Percentiles rank a stretch among this genome's conserved stretches.
Conservation (phyloP, 805 yeast species). For the Yamadazyma tumulicola region DNA sequence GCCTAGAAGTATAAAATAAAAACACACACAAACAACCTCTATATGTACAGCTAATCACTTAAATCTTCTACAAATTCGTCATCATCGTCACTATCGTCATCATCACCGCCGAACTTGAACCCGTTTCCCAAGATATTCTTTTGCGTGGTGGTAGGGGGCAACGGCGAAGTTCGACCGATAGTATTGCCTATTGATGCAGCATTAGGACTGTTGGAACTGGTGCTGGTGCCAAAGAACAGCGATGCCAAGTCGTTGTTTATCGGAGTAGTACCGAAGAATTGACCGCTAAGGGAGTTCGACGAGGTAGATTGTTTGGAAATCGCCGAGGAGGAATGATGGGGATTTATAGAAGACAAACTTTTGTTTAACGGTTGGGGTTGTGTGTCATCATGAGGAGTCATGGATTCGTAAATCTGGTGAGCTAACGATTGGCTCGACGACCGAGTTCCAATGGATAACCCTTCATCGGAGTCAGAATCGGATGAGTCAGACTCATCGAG, state of each 20-base stretch:
- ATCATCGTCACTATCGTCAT: slow-evolving; percentile 35
- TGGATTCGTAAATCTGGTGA: slow-evolving; percentile 33
- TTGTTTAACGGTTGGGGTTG: slow-evolving; percentile 4
- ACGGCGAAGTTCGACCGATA: slow-evolving; percentile 39
- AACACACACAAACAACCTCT: too few relatives aligned
- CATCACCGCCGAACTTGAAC: slow-evolving; percentile 32
- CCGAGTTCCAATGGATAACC: slow-evolving; percentile 36
- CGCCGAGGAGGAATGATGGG: slow-evolving; percentile 31
- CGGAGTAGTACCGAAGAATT: slow-evolving; percentile 29
- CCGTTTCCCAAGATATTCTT: slow-evolving; percentile 34
- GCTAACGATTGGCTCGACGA: slow-evolving; percentile 42
- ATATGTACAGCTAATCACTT: background rate
- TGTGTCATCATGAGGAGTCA: slow-evolving; percentile 22
- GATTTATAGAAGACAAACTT: slow-evolving; percentile 25
- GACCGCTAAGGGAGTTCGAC: slow-evolving; percentile 36
- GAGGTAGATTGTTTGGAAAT: slow-evolving; percentile 40
- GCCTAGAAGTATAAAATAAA: too few relatives aligned
- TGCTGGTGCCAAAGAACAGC: slow-evolving; percentile 7
- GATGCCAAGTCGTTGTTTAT: slow-evolving; percentile 6
- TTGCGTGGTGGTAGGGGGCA: slow-evolving; percentile 43
- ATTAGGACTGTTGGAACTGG: slow-evolving; percentile 23
- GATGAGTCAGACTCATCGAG: slow-evolving; percentile 12
- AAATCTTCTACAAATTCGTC: slow-evolving; percentile 25
- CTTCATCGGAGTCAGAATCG: slow-evolving; percentile 29
- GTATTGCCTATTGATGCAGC: too few relatives aligned